Conservation (phyloP, 495 filamentous ascomycete genomes). For the Neurospora tetraspora region DNA sequence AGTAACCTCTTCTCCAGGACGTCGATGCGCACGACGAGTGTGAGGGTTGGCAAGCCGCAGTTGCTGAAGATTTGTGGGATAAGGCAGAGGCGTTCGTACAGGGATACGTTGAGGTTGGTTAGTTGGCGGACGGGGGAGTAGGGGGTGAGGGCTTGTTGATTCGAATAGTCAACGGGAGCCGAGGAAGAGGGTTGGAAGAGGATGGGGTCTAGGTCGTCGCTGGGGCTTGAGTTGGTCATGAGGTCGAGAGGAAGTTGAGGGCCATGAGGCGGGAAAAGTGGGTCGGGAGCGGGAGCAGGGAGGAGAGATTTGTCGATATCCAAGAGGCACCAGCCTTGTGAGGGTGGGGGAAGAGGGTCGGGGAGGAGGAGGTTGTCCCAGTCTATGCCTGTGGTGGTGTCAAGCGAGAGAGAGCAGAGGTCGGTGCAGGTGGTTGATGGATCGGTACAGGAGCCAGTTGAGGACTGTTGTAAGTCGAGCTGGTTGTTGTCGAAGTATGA, state of each 20-base stretch:
- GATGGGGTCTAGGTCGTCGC: neutral
- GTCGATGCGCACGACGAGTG: neutral
- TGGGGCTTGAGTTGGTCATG: neutral
- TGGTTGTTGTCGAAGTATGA: neutral
- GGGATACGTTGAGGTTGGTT: conserved; percentile 2
- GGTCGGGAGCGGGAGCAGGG: neutral
- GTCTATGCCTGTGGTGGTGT: neutral
- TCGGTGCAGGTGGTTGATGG: neutral
- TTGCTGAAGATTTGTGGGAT: neutral
- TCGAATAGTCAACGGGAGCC: neutral
- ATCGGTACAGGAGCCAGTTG: neutral
- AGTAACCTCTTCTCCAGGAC: neutral
- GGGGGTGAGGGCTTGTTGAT: neutral
- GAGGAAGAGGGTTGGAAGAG: neutral
- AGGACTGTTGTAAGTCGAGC: neutral
- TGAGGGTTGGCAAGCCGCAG: neutral
- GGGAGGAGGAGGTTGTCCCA: neutral
- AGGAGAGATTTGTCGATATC: neutral
- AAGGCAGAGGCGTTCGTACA: conserved; percentile 3
- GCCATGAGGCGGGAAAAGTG: neutral
- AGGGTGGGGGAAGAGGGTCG: neutral
- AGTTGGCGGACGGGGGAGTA: conserved; percentile 1
- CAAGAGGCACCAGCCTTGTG: neutral
- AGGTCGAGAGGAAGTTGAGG: neutral
- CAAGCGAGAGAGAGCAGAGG: neutral